Conservation (phyloP, 805 yeast genomes). For the Schwanniomyces vanrijiae region DNA sequence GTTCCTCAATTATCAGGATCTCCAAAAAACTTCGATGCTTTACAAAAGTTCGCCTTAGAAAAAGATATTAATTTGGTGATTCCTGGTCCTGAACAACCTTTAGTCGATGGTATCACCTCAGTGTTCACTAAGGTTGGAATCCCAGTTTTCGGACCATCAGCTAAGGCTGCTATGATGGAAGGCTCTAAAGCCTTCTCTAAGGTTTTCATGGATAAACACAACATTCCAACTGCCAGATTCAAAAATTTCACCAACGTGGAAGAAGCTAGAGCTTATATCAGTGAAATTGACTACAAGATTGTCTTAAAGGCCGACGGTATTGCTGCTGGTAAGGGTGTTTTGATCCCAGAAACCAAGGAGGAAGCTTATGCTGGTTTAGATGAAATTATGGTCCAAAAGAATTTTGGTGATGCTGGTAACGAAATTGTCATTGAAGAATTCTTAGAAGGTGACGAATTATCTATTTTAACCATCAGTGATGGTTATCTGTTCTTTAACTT, state of each 20-base stretch:
- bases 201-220: slow-evolving; percentile 87
- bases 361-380: slow-evolving; percentile 85
- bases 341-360: slow-evolving; percentile 79
- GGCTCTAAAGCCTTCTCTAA: slow-evolving; percentile 96
- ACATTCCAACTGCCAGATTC: slow-evolving; percentile 92
- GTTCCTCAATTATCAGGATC: slow-evolving; percentile 63
- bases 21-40: slow-evolving; percentile 63
- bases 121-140: slow-evolving; percentile 79
- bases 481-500: slow-evolving; percentile 89
- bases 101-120: slow-evolving; percentile 87
- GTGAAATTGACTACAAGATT: slow-evolving; percentile 64
- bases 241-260: slow-evolving; percentile 77
- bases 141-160: slow-evolving; percentile 96
- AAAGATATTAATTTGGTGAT: slow-evolving; percentile 71
- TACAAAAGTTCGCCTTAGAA: slow-evolving; percentile 73
- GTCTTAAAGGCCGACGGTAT: slow-evolving; percentile 97
- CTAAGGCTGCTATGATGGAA: slow-evolving; percentile 88
- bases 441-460: slow-evolving; percentile 94
- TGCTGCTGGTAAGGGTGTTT: slow-evolving; percentile 98
- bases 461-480: slow-evolving; percentile 87
- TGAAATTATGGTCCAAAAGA: slow-evolving; percentile 85
- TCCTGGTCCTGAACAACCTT: slow-evolving; percentile 99
- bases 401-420: slow-evolving; percentile 93
- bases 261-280: slow-evolving; percentile 71
- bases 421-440: slow-evolving; percentile 92